These are phyloP conservation scores for Ophiobolus disseminans DNA, from an alignment of 2,329 filamentous ascomycete species.

Conservation along the genomic window DNA sequence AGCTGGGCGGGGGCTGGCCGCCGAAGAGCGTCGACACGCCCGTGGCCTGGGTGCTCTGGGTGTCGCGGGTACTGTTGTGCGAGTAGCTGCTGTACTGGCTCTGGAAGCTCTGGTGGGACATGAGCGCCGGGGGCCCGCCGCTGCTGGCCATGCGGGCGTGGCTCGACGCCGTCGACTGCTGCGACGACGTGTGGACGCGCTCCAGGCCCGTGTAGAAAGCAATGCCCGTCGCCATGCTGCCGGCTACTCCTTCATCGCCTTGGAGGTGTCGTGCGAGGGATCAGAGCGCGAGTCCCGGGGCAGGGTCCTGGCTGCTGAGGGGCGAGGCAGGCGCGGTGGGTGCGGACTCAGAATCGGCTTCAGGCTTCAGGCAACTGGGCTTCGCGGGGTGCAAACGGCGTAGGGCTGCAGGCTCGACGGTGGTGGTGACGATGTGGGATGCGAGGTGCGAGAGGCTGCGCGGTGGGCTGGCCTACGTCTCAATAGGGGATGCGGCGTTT, in stretches of 20 bases:
- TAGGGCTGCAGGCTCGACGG: not conserved
- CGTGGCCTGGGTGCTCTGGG: conserved; percentile 57
- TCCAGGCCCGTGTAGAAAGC: conserved; percentile 38
- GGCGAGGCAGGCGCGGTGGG: not conserved
- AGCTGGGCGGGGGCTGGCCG: conserved; percentile 41
- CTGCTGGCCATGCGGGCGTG: conserved; percentile 43
- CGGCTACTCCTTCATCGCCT: conserved; percentile 10
- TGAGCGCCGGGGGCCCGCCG: conserved; percentile 48
- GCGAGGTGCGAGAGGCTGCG: not conserved
- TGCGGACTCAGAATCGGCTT: no score
- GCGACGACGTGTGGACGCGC: conserved; percentile 16
- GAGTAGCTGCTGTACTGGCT: conserved; percentile 57
- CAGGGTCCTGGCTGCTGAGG: conserved; percentile 1
- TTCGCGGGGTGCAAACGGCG: no score
- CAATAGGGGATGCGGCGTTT: conserved; percentile 5
- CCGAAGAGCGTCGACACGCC: conserved; percentile 54
- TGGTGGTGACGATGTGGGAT: conserved; percentile 1
- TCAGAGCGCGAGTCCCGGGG: conserved; percentile 8
- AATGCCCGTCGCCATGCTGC: conserved; percentile 10
- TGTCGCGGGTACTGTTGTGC: conserved; percentile 55
- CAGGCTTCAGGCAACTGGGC: no score
- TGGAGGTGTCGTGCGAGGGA: conserved; percentile 5
- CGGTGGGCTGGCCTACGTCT: not conserved
- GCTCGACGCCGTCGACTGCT: conserved; percentile 24
- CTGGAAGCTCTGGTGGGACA: conserved; percentile 55